Base-by-base conservation (phyloP, 176 grass and related monocot genomes). In the Typha latifolia region DNA sequence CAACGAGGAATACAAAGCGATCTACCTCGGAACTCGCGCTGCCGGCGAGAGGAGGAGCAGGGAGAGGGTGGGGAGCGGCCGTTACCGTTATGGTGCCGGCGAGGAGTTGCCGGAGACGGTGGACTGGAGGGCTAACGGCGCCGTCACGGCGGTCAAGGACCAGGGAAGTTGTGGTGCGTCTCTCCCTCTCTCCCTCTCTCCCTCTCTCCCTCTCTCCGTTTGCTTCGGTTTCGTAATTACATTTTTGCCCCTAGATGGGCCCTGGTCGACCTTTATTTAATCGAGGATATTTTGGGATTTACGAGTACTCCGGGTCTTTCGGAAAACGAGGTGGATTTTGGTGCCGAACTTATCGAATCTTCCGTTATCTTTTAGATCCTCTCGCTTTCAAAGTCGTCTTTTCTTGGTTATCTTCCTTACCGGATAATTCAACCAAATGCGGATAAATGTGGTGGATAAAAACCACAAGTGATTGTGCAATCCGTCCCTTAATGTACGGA, bases 121-220 rank as follows among this genome's bases (percentile, higher is more conserved):
- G 12, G 86, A 95, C 49, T 95, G 90, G 90, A 95, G 90, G 74
- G 83, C 70, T 15, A 74, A 90, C 67, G 86, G 83, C 5, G 90
- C 86, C 23, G 83, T 90, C 53, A 63, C 80, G 26, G 67, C 83
- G 74, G 86, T 95, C 61, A 95, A 95, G 73, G 77, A 95, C 67
- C 86, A 95, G 74, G 83, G 78, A 12, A 87, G 77, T 65, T 95
- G 90, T 57, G 90, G 90, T 95, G 55, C 81, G 80, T 7, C 63
- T 34, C 34, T 18, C 20, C 21, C 48, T 12, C 12, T 37, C n/a
- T 15, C 13, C 0, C 52, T 2, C 1, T 34, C 32, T 43, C 21
- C 20, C 48, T 13, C 12, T 43, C n/a, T 15, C 14, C 0, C 48
- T 2, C 1, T 43, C 37, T 43, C 27, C 27, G 27, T 3, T 3